Evolutionary conservation across 805 yeast species (phyloP).

Genomic region (Saccharomycopsis capsularis): DNA sequence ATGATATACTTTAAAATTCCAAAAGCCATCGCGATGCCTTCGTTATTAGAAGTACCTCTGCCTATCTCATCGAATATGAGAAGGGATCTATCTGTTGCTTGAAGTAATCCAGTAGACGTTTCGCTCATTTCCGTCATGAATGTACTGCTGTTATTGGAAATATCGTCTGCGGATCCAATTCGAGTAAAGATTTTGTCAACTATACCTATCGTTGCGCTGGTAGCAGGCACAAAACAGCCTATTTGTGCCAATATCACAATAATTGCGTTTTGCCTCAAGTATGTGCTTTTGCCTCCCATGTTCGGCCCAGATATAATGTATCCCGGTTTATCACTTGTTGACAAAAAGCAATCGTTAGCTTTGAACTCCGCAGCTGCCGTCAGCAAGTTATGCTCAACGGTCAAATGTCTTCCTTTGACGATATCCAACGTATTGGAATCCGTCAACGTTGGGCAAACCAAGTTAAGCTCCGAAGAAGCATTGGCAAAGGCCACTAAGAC

Average conservation of each 20-base stretch:
- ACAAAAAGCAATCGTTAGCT: slow-evolving; percentile 28
- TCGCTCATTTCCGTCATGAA: slow-evolving; percentile 93
- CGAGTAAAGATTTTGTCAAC: slow-evolving; percentile 77
- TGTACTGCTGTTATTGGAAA: slow-evolving; percentile 73
- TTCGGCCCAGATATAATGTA: slow-evolving; percentile 85
- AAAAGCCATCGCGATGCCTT: slow-evolving; percentile 81
- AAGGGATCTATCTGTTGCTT: slow-evolving; percentile 60
- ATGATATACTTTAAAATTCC: slow-evolving; percentile 59
- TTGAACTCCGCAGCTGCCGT: slow-evolving; percentile 34
- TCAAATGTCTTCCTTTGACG: slow-evolving; percentile 69
- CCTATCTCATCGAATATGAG: slow-evolving; percentile 87
- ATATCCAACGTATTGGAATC: slow-evolving; percentile 43
- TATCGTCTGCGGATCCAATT: slow-evolving; percentile 79
- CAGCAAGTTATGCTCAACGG: slow-evolving; percentile 71
- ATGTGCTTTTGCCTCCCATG: slow-evolving; percentile 82
- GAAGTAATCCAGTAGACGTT: slow-evolving; percentile 59
- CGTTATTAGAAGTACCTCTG: slow-evolving; percentile 78
- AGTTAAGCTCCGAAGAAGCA: slow-evolving; percentile 58
- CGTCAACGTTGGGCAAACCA: slow-evolving; percentile 60
- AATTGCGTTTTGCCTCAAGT: slow-evolving; percentile 64
- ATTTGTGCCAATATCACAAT: slow-evolving; percentile 65
- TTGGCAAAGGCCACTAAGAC: slow-evolving; percentile 64
- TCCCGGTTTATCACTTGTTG: slow-evolving; percentile 26
- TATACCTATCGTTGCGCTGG: slow-evolving; percentile 54
- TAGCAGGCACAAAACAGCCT: slow-evolving; percentile 69